A percentile compares a stretch with the other conserved stretches of the same genome.
Conservation (phyloP, 768 basidiomycete species). For the Collybia sp. region DNA sequence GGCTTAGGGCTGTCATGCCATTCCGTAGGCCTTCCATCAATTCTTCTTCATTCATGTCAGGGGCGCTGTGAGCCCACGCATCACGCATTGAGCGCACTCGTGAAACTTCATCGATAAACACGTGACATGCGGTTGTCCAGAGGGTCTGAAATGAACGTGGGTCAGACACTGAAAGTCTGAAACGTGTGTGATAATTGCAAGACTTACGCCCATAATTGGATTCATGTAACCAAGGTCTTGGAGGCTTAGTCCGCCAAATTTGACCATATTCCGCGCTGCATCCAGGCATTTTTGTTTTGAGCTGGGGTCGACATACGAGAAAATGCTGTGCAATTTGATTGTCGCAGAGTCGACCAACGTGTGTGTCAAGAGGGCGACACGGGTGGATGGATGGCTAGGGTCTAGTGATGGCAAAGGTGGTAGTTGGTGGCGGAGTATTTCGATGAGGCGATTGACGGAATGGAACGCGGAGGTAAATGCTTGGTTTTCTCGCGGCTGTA, state of each 20-base stretch:
- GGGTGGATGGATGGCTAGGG: constrained; percentile 25
- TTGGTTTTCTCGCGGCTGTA: constrained; percentile 33
- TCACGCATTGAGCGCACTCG: constrained; percentile 29
- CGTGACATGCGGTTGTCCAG: constrained; percentile 41
- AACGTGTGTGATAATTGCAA: constrained; percentile 1
- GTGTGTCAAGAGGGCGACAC: constrained; percentile 40
- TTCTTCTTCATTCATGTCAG: constrained; percentile 31
- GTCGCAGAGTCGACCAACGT: constrained; percentile 43
- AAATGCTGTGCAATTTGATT: constrained; percentile 48
- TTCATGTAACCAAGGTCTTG: constrained; percentile 36
- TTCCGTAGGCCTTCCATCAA: constrained; percentile 33
- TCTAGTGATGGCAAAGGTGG: constrained; percentile 26
- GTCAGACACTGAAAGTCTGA: constrained; percentile 5
- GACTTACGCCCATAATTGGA: constrained; percentile 49
- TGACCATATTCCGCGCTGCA: constrained; percentile 38
- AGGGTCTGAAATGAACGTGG: constrained; percentile 28
- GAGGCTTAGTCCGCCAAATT: constrained; percentile 31
- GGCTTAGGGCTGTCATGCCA: constrained; percentile 34
- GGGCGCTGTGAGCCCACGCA: constrained; percentile 21
- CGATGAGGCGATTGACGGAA: constrained; percentile 41
- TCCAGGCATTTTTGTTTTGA: constrained; percentile 39
- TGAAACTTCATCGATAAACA: constrained; percentile 43
- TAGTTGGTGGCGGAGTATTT: constrained; percentile 30
- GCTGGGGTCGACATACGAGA: constrained; percentile 34
- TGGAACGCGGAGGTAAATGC: constrained; percentile 39